Base-by-base conservation (phyloP, 1,139 yeast species). In the Nakaseomyces kungkrabaensis region DNA sequence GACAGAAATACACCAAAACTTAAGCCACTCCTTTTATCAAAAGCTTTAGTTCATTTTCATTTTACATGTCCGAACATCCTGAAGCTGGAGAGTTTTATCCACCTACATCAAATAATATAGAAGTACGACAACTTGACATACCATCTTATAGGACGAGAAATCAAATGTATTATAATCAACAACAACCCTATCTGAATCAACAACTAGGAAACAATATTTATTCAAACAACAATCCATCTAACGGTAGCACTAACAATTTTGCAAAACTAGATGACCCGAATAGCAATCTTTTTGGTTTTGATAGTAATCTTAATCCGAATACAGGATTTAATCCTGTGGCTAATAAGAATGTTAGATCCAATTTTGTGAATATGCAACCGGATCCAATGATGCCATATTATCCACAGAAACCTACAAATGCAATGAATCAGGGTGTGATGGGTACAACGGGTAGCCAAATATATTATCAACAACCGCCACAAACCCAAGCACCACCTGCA, bases 341-440 rank as follows among this genome's bases (percentile, higher is more conserved):
- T 40, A 40, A 40, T 40, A 40, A 40, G 32, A 40, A 40, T 40
- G 43, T 40, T 40, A 40, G 43, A 40, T 25, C 43, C 43, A 40
- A 26, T 40, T 40, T 40, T 40, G 43, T 40, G 32, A 40, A 40
- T 26, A 25, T 26, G 13, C 43, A 40, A 13, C 5, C 22, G 9
- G 43, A 40, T 26, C 32, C 43, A 5, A 40, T 25, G 43, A 26
- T 26, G 43, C 43, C 31, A 11, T 40, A 40, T n/a, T 40, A 40
- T 13, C 9, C 43, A 40, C 43, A 40, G 17, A 40, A 40, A 13
- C 32, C 43, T 9, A 26, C 22, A 11, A 26, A 26, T 40, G 7
- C 31, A 5, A 26, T 40, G 31, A 26, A 13, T 7, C 43, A 40
- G 22, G 32, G 43, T 13, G 22, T 26, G 22, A 11, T 40, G 17